phyloP scores from a whole-genome alignment of 352 stramenopile genomes.

The Halophytophthora batemanensis region DNA sequence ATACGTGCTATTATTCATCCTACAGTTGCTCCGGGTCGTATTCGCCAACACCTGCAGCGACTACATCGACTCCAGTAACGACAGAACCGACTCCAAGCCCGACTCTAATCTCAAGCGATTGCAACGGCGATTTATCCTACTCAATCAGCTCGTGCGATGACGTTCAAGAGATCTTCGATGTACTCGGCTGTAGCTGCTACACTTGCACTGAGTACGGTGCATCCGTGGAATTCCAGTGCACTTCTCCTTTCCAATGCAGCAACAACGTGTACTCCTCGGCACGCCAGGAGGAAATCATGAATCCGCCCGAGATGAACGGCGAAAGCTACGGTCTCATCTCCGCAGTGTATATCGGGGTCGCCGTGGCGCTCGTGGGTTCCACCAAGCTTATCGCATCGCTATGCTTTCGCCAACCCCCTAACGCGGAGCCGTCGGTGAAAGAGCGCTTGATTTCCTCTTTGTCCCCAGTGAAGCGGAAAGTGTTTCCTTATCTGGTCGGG shows the following conservation, averaged over 20 bases:
- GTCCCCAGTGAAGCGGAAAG: background rate
- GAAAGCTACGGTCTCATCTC: constrained; percentile 12
- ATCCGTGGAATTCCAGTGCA: constrained; percentile 6
- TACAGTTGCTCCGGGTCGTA: background rate
- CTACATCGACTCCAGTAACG: background rate
- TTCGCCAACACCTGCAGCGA: background rate
- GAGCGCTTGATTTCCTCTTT: background rate
- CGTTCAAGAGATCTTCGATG: constrained; percentile 4
- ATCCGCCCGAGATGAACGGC: constrained; percentile 5
- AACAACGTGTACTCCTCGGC: background rate
- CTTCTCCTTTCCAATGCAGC: constrained; percentile 4
- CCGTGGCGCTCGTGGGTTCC: constrained; percentile 6
- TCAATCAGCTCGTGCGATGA: constrained; percentile 9
- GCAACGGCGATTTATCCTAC: background rate
- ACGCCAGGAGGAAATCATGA: background rate
- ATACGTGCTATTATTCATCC: background rate
- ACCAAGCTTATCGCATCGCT: constrained; percentile 1
- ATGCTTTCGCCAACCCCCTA: background rate
- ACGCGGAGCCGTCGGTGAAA: constrained; percentile 3
- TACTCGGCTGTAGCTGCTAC: constrained; percentile 10
- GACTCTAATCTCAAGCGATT: background rate
- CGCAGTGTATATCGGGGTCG: constrained; percentile 8
- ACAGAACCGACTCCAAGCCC: background rate
- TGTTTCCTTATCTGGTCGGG: background rate
- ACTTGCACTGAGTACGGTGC: constrained; percentile 9